Evolutionary conservation across 139 green algal species (phyloP).

Genomic region (Chlamydomonas incerta): DNA sequence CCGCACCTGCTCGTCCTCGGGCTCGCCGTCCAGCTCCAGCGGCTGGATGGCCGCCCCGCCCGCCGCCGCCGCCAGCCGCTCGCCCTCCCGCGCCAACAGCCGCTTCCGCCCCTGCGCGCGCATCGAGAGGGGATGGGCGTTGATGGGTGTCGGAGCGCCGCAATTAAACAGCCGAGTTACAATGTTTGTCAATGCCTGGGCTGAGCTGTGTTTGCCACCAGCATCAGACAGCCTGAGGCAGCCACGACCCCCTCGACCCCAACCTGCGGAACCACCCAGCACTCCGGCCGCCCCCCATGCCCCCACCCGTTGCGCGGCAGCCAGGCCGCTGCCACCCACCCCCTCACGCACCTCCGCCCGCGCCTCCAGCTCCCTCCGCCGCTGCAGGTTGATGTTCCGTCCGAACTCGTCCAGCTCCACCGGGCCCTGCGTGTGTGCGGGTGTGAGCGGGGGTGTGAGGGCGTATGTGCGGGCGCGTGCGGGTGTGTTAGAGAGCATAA

Average conservation of each 20-base stretch:
- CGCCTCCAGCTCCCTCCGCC: conserved; percentile 54
- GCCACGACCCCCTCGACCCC: too few relatives aligned
- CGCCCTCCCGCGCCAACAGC: conserved; percentile 28
- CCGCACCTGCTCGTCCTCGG: conserved; percentile 5
- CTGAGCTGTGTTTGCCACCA: too few relatives aligned
- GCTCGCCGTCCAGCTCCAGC: conserved; percentile 9
- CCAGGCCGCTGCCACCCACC: not conserved
- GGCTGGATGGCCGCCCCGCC: not conserved
- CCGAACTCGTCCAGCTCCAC: conserved; percentile 92
- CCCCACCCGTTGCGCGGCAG: too few relatives aligned
- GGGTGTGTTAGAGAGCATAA: too few relatives aligned
- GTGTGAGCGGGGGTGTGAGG: not conserved
- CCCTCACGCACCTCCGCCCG: not conserved
- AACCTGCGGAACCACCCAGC: too few relatives aligned
- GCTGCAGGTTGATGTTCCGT: conserved; percentile 77
- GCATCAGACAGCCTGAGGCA: too few relatives aligned
- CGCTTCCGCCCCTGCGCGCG: not conserved
- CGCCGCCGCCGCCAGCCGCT: conserved; percentile 16
- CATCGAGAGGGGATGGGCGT: too few relatives aligned
- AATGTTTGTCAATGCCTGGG: too few relatives aligned
- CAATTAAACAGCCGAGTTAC: too few relatives aligned
- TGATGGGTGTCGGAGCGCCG: too few relatives aligned
- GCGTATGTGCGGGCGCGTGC: too few relatives aligned
- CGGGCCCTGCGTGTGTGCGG: not conserved
- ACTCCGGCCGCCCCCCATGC: too few relatives aligned